Percentiles rank a stretch among this genome's conserved stretches.
Evolutionary conservation across 306 rosid species (phyloP).

Genomic region (Cucumis melo): DNA sequence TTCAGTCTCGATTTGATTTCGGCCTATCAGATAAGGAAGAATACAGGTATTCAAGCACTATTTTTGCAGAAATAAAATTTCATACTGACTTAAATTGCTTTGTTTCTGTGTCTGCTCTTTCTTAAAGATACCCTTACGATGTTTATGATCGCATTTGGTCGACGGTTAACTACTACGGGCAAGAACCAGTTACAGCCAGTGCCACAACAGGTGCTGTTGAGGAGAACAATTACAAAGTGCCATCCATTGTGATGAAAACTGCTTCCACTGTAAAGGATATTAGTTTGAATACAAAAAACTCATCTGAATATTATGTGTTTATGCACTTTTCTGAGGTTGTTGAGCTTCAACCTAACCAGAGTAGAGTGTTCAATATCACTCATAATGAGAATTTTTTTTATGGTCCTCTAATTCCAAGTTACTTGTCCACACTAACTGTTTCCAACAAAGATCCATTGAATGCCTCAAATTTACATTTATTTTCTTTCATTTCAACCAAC

Average conservation of each 20-base stretch:
- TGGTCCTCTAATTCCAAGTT: constrained; percentile 10
- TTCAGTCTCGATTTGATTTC: background rate
- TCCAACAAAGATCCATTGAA: background rate
- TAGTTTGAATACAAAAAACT: background rate
- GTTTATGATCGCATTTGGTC: constrained; percentile 22
- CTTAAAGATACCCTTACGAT: constrained; percentile 19
- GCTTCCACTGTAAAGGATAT: background rate
- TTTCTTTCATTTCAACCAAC: background rate
- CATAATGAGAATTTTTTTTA: constrained; percentile 1
- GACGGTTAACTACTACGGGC: background rate
- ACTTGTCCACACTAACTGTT: constrained; percentile 11
- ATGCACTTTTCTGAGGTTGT: constrained; percentile 36
- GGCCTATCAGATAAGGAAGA: background rate
- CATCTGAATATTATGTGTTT: constrained; percentile 3
- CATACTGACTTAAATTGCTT: background rate
- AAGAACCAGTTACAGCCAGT: background rate
- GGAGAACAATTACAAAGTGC: background rate
- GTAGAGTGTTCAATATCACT: constrained; percentile 17
- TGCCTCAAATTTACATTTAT: background rate
- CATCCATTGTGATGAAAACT: constrained; percentile 14
- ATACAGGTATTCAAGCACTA: constrained; percentile 8
- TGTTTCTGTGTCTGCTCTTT: background rate
- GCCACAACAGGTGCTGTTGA: background rate
- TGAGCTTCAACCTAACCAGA: constrained; percentile 9
- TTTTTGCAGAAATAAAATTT: background rate